Evolutionary conservation across 441 rosid species (phyloP).

Genomic region (Gossypium lobatum): DNA sequence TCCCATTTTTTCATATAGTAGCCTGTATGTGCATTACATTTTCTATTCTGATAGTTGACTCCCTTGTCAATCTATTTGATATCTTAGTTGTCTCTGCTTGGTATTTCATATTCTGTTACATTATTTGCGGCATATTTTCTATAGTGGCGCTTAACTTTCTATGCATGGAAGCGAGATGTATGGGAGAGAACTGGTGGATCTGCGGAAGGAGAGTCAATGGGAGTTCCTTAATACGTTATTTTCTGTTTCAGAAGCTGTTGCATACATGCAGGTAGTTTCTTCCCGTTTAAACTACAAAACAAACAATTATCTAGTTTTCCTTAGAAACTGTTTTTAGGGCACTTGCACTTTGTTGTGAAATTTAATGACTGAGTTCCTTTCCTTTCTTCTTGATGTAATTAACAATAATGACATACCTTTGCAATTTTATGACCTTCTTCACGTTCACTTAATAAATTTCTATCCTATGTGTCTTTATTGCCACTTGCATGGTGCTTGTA

Average conservation of each 20-base stretch:
- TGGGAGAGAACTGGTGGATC: conserved; percentile 91
- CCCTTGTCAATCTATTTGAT: neutral
- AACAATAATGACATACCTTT: neutral
- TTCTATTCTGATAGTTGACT: neutral
- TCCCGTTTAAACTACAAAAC: neutral
- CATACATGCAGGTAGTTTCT: conserved; percentile 76
- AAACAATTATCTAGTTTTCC: neutral
- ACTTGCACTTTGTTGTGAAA: neutral
- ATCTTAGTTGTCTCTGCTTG: conserved; percentile 7
- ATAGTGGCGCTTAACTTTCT: conserved; percentile 35
- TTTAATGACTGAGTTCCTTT: neutral
- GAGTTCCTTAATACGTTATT: conserved; percentile 89
- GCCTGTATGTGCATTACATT: neutral
- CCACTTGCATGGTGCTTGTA: neutral
- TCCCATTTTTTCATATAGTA: neutral
- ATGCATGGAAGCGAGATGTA: conserved; percentile 75
- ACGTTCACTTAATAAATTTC: neutral
- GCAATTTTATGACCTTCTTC: neutral
- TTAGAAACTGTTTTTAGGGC: neutral
- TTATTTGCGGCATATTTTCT: conserved; percentile 27
- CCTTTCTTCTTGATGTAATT: neutral
- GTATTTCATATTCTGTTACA: conserved; percentile 9
- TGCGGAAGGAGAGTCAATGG: conserved; percentile 90
- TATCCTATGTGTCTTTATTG: neutral
- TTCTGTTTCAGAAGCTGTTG: conserved; percentile 97